Percentiles rank a stretch among this genome's conserved stretches.
Evolutionary conservation across 352 stramenopile species (phyloP).

Genomic region (Phytophthora kernoviae): DNA sequence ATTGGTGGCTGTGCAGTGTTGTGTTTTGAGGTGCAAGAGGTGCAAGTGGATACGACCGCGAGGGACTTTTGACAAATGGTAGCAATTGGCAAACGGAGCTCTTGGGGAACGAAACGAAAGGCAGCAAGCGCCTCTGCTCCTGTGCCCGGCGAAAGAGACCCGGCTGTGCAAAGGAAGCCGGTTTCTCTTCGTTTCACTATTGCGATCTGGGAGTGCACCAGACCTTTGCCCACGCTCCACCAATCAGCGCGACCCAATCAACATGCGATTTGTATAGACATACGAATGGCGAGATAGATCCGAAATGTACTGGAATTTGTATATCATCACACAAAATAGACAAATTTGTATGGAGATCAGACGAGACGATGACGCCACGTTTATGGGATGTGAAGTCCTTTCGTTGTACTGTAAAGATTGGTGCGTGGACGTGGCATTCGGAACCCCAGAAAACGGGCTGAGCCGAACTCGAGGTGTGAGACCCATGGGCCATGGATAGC

Average conservation of each 20-base stretch:
- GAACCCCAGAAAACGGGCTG: no score
- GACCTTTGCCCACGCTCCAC: not conserved
- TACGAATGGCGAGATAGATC: not conserved
- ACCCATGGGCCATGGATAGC: no score
- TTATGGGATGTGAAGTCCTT: no score
- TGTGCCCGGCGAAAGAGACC: no score
- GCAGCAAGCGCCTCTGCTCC: slow-evolving; percentile 13
- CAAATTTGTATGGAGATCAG: no score
- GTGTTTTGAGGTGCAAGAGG: not conserved
- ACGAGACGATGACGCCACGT: no score
- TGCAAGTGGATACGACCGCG: not conserved
- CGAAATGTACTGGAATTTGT: no score
- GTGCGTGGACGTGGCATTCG: no score
- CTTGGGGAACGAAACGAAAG: slow-evolving; percentile 32
- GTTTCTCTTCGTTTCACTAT: not conserved
- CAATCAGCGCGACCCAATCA: not conserved
- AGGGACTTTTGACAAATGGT: slow-evolving; percentile 23
- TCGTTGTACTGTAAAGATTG: no score
- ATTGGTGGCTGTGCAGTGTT: slow-evolving; percentile 38
- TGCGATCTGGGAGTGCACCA: not conserved
- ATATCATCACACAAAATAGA: no score
- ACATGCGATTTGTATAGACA: not conserved
- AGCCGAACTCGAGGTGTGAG: no score
- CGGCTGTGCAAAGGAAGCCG: not conserved
- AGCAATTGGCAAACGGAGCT: slow-evolving; percentile 29